Evolutionary conservation across 352 stramenopile species (phyloP).

Genomic region (Phytophthora pini): DNA sequence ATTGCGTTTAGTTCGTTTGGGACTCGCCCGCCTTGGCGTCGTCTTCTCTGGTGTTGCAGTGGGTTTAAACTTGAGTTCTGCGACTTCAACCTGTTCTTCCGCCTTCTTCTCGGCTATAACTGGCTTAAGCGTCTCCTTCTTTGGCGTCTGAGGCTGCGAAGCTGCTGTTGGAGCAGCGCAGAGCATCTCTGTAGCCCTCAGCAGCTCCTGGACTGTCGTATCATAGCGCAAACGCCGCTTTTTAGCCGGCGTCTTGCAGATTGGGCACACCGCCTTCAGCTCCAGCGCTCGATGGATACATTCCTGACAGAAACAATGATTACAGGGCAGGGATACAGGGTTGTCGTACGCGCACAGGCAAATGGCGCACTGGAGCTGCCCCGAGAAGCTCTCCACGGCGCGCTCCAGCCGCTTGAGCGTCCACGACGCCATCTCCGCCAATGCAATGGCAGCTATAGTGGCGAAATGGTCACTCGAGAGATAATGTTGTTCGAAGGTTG

Average conservation of each 20-base stretch:
- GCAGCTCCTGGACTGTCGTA: constrained; percentile 76
- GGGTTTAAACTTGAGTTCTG: background rate
- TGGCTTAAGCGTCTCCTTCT: background rate
- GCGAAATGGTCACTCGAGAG: constrained; percentile 10
- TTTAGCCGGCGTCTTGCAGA: constrained; percentile 84
- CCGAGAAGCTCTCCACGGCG: constrained; percentile 70
- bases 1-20: constrained; percentile 17
- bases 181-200: constrained; percentile 62
- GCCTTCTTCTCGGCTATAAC: constrained; percentile 8
- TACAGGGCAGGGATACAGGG: constrained; percentile 81
- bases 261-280: constrained; percentile 80
- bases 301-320: constrained; percentile 90
- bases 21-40: constrained; percentile 16
- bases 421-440: constrained; percentile 34
- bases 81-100: constrained; percentile 4
- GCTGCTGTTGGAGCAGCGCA: constrained; percentile 29
- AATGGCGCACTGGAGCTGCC: constrained; percentile 85
- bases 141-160: background rate
- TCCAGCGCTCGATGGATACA: constrained; percentile 87
- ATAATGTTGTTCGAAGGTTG: constrained; percentile 20
- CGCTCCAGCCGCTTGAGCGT: constrained; percentile 60
- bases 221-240: constrained; percentile 82
- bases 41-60: constrained; percentile 10
- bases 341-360: constrained; percentile 78
- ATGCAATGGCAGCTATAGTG: background rate